Conservation (phyloP, 2,329 filamentous ascomycete genomes). For the Aspergillus sp. region DNA sequence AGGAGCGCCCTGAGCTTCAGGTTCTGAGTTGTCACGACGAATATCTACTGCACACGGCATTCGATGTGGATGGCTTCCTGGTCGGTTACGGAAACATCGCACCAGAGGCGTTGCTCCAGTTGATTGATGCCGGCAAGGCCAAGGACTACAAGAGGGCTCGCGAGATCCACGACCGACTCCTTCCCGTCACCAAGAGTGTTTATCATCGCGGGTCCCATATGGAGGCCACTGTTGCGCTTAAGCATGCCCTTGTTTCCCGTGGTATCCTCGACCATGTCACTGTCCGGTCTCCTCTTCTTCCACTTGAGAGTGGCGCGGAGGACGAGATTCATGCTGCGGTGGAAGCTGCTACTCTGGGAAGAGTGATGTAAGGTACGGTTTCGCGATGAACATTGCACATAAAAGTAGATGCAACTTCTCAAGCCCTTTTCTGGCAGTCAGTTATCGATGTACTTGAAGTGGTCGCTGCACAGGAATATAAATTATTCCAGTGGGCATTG, state of each 20-base stretch:
- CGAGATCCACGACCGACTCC: conserved; percentile 49
- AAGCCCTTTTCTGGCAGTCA: no score
- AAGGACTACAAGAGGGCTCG: conserved; percentile 49
- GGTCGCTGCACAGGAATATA: no score
- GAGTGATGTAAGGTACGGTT: no score
- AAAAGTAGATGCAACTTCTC: no score
- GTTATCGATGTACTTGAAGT: no score
- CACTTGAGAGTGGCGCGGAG: conserved; percentile 15
- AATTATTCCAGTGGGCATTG: no score
- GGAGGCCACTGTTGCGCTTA: conserved; percentile 54
- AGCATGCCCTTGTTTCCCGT: conserved; percentile 51
- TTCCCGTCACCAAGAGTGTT: conserved; percentile 53
- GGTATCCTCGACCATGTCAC: conserved; percentile 51
- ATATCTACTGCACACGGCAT: conserved; percentile 52
- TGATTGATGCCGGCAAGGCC: conserved; percentile 52
- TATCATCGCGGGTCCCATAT: conserved; percentile 56
- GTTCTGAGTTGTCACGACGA: conserved; percentile 54
- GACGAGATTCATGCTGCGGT: conserved; percentile 18
- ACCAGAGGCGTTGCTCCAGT: conserved; percentile 49
- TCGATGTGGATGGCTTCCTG: conserved; percentile 54
- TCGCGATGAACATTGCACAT: no score
- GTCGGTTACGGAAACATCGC: conserved; percentile 56
- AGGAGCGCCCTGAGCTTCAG: conserved; percentile 48
- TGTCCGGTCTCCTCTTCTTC: conserved; percentile 49
- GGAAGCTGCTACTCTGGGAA: not conserved